phyloP scores from a whole-genome alignment of 768 basidiomycete genomes.

The Pholiota conissans region DNA sequence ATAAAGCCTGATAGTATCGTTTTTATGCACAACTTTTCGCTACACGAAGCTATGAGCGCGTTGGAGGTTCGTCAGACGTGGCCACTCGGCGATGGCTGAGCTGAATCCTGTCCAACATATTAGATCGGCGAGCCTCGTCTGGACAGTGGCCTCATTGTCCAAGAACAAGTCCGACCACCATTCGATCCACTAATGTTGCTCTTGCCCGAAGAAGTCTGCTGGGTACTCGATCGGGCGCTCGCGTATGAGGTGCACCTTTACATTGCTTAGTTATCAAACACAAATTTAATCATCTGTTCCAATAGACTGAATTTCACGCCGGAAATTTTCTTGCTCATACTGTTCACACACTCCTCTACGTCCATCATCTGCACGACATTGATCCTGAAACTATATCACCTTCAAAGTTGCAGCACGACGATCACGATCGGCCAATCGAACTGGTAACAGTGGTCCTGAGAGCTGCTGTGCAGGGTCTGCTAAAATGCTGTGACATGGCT shows the following conservation, averaged over 20 bases:
- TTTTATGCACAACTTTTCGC: slow-evolving; percentile 66
- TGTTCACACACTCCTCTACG: slow-evolving; percentile 75
- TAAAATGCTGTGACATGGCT: slow-evolving; percentile 80
- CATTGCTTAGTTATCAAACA: background rate
- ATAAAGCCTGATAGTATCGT: slow-evolving; percentile 66
- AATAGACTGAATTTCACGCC: slow-evolving; percentile 84
- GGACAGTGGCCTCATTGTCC: slow-evolving; percentile 70
- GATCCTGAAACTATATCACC: slow-evolving; percentile 44
- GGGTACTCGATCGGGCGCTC: slow-evolving; percentile 79
- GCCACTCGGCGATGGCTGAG: background rate
- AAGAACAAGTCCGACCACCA: slow-evolving; percentile 39
- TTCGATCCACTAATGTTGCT: slow-evolving; percentile 69
- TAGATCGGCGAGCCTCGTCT: slow-evolving; percentile 91
- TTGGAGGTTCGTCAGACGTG: slow-evolving; percentile 59
- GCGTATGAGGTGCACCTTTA: slow-evolving; percentile 70
- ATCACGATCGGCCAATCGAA: slow-evolving; percentile 52
- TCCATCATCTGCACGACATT: slow-evolving; percentile 62
- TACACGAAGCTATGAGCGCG: slow-evolving; percentile 93
- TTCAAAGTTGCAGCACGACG: slow-evolving; percentile 29
- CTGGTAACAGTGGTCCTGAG: slow-evolving; percentile 71
- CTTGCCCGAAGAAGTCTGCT: slow-evolving; percentile 81
- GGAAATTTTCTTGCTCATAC: slow-evolving; percentile 88
- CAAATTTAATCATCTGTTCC: slow-evolving; percentile 13
- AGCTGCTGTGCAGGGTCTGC: slow-evolving; percentile 61
- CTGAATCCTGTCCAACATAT: background rate